These are phyloP conservation scores for Apophysomyces trapeziformis DNA, from an alignment of 371 early-diverging fungal genomes.

Conservation along the genomic window DNA sequence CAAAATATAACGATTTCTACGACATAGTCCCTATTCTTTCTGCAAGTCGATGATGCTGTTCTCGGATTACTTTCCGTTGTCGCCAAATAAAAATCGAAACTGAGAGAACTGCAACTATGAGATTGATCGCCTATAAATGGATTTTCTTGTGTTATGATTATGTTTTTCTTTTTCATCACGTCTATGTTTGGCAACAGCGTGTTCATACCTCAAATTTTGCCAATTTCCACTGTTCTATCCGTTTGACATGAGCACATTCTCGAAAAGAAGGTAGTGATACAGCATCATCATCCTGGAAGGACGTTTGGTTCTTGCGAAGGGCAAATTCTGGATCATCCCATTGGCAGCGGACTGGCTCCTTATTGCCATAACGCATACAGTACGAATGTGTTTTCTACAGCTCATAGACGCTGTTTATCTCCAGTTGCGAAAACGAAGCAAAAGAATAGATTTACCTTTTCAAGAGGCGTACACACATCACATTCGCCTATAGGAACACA, in stretches of 20 bases:
- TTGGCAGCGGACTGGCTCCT: conserved; percentile 47
- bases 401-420: background rate
- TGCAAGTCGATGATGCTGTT: conserved; percentile 47
- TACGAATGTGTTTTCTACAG: conserved; percentile 48
- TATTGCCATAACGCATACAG: conserved; percentile 51
- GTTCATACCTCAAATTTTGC: conserved; percentile 44
- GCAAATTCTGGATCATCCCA: conserved; percentile 49
- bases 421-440: background rate
- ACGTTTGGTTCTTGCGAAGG: conserved; percentile 31
- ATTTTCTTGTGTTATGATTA: background rate
- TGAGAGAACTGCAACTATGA: conserved; percentile 35
- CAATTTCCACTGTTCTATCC: conserved; percentile 37
- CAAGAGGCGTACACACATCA: conserved; percentile 46
- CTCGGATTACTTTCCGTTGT: conserved; percentile 43
- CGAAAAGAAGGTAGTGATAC: conserved; percentile 45
- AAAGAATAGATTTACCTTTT: conserved; percentile 33
- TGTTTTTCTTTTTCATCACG: background rate
- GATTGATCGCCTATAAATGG: conserved; percentile 32
- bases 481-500: conserved; percentile 48
- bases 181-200: background rate
- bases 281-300: conserved; percentile 40
- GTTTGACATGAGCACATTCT: conserved; percentile 45
- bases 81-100: conserved; percentile 43
- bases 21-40: conserved; percentile 42
- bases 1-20: background rate